Evolutionary conservation across 2,329 filamentous ascomycete species (phyloP).

Genomic region (Fusarium neocosmosporiellum): DNA sequence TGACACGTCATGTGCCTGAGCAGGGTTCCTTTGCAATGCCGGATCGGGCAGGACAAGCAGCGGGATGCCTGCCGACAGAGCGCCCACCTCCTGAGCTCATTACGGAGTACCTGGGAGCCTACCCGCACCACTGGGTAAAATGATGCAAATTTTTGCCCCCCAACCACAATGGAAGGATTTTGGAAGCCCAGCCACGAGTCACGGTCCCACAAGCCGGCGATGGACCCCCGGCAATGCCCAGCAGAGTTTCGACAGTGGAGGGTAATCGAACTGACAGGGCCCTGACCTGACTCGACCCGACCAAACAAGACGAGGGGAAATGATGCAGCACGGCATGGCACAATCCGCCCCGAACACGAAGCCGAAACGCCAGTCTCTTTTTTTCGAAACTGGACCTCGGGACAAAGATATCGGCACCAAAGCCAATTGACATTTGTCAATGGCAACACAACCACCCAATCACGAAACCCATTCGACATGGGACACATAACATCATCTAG

Average conservation of each 20-base stretch:
- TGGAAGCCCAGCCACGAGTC: constrained; percentile 34
- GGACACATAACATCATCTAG: constrained; percentile 36
- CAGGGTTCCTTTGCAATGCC: constrained; percentile 41
- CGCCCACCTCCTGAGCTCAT: constrained; percentile 20
- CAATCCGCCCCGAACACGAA: constrained; percentile 26
- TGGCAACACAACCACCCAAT: constrained; percentile 23
- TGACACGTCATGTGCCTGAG: constrained; percentile 44
- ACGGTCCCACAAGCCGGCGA: constrained; percentile 36
- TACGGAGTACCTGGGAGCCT: constrained; percentile 26
- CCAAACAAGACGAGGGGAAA: constrained; percentile 17
- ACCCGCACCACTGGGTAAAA: constrained; percentile 41
- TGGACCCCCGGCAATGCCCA: constrained; percentile 14
- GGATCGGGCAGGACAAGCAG: constrained; percentile 36
- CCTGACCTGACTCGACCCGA: constrained; percentile 18
- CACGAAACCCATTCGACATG: constrained; percentile 36
- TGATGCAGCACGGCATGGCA: not conserved
- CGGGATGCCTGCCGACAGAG: constrained; percentile 25
- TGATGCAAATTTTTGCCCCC: constrained; percentile 44
- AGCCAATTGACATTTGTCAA: constrained; percentile 19
- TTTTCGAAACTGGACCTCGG: constrained; percentile 17
- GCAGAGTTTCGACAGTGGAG: constrained; percentile 20
- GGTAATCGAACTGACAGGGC: constrained; percentile 18
- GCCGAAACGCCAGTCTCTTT: constrained; percentile 16
- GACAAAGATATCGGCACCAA: constrained; percentile 15
- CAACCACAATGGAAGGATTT: constrained; percentile 41